phyloP scores from a whole-genome alignment of 805 yeast species.

The Kodamaea fukazawae region DNA sequence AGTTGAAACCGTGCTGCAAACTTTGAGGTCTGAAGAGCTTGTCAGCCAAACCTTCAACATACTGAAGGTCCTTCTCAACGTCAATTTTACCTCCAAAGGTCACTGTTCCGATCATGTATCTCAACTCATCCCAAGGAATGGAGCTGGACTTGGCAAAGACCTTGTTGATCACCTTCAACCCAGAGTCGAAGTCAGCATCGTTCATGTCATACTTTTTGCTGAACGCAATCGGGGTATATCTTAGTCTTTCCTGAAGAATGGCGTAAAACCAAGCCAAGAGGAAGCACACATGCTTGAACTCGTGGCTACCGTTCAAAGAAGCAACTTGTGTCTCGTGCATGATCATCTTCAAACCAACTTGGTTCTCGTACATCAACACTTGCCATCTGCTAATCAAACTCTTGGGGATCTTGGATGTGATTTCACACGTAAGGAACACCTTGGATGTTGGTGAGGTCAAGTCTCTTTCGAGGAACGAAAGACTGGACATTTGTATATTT shows the following conservation, averaged over 20 bases:
- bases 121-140: conserved; percentile 56
- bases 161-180: conserved; percentile 41
- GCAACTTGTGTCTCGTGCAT: conserved; percentile 35
- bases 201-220: conserved; percentile 61
- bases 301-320: conserved; percentile 31
- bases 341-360: conserved; percentile 54
- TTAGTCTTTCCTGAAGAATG: conserved; percentile 53
- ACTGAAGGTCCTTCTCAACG: conserved; percentile 35
- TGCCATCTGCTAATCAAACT: conserved; percentile 54
- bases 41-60: conserved; percentile 32
- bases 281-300: conserved; percentile 48
- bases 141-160: conserved; percentile 26
- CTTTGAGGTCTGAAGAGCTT: conserved; percentile 39
- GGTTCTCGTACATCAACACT: conserved; percentile 58
- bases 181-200: conserved; percentile 64
- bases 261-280: conserved; percentile 71
- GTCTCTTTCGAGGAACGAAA: conserved; percentile 50
- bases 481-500: conserved; percentile 70
- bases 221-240: conserved; percentile 66
- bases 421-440: conserved; percentile 63
- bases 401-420: conserved; percentile 48
- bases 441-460: conserved; percentile 33
- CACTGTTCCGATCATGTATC: conserved; percentile 48
- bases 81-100: conserved; percentile 69
- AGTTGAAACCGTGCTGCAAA: conserved; percentile 41